Base-by-base conservation (phyloP, 2,329 filamentous ascomycete genomes). In the Claviceps cyperi region DNA sequence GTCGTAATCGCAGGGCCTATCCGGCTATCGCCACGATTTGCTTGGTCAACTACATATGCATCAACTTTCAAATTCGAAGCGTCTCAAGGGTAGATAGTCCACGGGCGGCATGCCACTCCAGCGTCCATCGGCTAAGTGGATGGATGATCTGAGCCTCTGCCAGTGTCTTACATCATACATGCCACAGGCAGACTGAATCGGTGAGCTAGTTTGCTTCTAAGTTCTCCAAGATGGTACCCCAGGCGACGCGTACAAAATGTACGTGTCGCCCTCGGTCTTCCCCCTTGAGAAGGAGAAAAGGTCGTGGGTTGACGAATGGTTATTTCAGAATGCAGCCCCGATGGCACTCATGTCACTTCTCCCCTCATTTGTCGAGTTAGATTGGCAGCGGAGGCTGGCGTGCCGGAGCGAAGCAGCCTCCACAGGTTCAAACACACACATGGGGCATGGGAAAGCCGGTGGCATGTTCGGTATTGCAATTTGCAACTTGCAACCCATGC, bases 161-260 rank as follows among this genome's bases (percentile, higher is more conserved):
- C 47, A 47, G 47, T 49, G 50, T 51, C 50, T 51, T 22, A n/a
- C n/a, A n/a, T n/a, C n/a, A n/a, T 51, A 39, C 47, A 49, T 51
- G 50, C 37, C 47, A 51, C 38, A 51, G 46, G 22, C 41, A 11
- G 22, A 8, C 41, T 22, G 28, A 28, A 14, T 28, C 41, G 41
- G 41, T 28, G 41, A 28, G 41, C 22, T 28, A 28, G 41, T 22
- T 7, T 8, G 21, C 21, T 43, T 22, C n/a, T 28, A 14, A 24
- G 13, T 22, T 43, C 28, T 32, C 28, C 28, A 21, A 43, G 17
- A 24, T 43, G 28, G 28, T 32, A 32, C 28, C 28, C 28, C 28
- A 32, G 21, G 40, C 40, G 21, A 32, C 40, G 40, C 40, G 21
- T 14, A 11, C 11, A 14, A 13, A 24, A 19, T 43, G 21, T 22